phyloP scores from a whole-genome alignment of 495 filamentous ascomycete species.

The Cercophora samala region DNA sequence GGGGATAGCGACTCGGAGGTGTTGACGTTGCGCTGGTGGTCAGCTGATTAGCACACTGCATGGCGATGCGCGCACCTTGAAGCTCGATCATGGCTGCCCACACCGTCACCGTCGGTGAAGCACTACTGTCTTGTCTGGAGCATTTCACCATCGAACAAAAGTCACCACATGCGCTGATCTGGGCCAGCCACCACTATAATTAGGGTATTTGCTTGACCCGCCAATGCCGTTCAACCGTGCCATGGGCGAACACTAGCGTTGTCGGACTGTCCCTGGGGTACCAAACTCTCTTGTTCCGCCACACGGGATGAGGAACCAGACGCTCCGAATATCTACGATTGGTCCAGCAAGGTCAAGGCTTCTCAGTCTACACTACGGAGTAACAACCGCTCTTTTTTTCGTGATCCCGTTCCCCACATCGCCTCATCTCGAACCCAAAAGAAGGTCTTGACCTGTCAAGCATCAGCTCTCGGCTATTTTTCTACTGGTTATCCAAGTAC shows the following conservation, averaged over 20 bases:
- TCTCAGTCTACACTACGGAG: neutral
- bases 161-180: neutral
- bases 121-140: neutral
- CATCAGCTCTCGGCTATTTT: neutral
- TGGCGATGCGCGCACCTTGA: neutral
- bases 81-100: neutral
- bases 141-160: neutral
- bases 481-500: neutral
- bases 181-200: no score
- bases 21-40: constrained; percentile 10
- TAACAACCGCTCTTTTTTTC: neutral
- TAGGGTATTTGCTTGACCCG: neutral
- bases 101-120: neutral
- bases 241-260: constrained; percentile 12
- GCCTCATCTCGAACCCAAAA: neutral
- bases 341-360: neutral
- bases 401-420: neutral
- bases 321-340: constrained; percentile 7
- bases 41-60: constrained; percentile 20
- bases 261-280: constrained; percentile 7
- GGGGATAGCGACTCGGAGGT: constrained; percentile 14
- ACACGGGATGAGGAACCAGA: constrained; percentile 8
- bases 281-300: neutral
- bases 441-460: neutral
- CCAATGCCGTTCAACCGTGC: constrained; percentile 28